Conservation (phyloP, 2,329 filamentous ascomycete species). For the Ceratocystis lukuohia region DNA sequence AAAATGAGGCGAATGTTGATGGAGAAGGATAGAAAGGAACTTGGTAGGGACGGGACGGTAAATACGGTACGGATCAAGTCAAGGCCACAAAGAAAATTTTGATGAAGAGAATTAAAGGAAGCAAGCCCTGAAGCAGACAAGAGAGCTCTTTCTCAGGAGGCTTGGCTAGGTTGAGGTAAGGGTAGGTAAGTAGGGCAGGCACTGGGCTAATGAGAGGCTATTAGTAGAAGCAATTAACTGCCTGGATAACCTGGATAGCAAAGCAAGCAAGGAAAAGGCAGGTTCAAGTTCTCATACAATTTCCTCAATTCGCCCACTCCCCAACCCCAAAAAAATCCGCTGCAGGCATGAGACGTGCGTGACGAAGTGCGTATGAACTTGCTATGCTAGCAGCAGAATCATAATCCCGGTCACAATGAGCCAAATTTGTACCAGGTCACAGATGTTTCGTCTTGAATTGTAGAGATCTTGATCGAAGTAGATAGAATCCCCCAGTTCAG, state of each 20-base stretch:
- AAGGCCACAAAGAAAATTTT: slow-evolving; percentile 11
- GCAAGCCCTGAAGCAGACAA: background rate
- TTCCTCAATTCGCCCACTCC: background rate
- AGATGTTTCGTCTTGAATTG: slow-evolving; percentile 7
- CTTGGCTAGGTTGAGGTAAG: background rate
- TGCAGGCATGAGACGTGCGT: background rate
- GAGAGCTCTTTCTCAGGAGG: background rate
- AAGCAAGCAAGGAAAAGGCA: background rate
- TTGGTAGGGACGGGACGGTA: background rate
- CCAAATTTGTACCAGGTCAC: slow-evolving; percentile 9
- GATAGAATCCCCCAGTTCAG: slow-evolving; percentile 3
- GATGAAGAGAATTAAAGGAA: background rate
- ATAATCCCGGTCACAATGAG: background rate
- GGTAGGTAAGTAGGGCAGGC: background rate
- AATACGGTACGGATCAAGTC: background rate
- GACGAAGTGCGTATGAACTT: background rate
- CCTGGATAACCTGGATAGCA: background rate
- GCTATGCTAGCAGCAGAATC: background rate
- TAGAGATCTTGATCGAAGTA: slow-evolving; percentile 14
- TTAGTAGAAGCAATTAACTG: background rate
- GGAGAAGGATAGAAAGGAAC: background rate
- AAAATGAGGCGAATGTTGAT: background rate
- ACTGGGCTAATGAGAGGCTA: background rate
- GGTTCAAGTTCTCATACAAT: too few species aligned
- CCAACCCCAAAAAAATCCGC: background rate